Evolutionary conservation across 176 grass and related monocot species (phyloP).

Genomic region (Ensete glaucum): DNA sequence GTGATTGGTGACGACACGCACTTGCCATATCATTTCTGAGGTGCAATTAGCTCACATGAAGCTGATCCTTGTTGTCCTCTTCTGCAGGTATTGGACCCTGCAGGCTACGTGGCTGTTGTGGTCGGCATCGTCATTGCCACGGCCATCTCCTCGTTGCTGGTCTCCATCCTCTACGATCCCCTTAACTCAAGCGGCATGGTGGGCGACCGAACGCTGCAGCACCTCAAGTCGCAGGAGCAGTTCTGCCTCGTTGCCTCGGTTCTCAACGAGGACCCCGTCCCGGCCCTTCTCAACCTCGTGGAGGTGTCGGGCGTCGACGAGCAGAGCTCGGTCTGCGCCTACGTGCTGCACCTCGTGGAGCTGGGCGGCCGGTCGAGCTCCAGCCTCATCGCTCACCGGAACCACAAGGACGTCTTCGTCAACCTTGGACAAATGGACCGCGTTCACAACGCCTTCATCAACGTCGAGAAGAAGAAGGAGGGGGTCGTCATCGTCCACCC

Average conservation of each 20-base stretch:
- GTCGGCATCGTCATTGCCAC: background rate
- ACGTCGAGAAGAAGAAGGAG: constrained; percentile 51
- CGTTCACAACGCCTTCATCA: constrained; percentile 82
- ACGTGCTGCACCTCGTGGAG: constrained; percentile 79
- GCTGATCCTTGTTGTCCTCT: background rate
- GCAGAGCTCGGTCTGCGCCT: constrained; percentile 40
- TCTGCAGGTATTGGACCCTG: background rate
- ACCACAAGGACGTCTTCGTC: constrained; percentile 8
- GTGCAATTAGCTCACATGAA: too few relatives aligned
- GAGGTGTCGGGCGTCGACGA: constrained; percentile 50
- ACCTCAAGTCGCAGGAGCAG: constrained; percentile 12
- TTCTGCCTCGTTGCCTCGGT: constrained; percentile 12
- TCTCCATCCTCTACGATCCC: constrained; percentile 17
- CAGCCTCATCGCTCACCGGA: constrained; percentile 61
- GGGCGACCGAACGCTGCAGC: constrained; percentile 9
- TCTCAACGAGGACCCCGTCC: constrained; percentile 56
- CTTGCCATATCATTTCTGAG: too few relatives aligned
- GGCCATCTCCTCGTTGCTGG: constrained; percentile 11
- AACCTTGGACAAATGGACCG: constrained; percentile 24
- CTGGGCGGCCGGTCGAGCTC: constrained; percentile 57
- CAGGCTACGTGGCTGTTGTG: background rate
- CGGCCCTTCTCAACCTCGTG: constrained; percentile 54
- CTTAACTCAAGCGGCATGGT: background rate
- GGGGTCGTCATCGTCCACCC: constrained; percentile 47
- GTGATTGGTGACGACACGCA: too few relatives aligned